Evolutionary conservation across 768 basidiomycete genomes (phyloP).

Genomic region (Leccinum sublutescens): DNA sequence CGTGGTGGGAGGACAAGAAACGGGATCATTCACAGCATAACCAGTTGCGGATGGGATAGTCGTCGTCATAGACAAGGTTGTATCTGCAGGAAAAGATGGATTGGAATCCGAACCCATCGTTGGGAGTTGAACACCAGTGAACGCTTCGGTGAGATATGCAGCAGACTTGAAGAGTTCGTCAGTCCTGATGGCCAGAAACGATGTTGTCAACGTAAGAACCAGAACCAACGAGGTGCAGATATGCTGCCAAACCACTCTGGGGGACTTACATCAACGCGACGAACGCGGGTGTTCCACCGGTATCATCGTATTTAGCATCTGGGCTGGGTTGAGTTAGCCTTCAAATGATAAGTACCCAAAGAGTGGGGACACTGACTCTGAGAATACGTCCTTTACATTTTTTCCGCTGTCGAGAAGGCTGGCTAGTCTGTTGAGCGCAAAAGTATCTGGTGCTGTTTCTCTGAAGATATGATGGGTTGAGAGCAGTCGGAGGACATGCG

Average conservation of each 20-base stretch:
- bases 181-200: slow-evolving; percentile 40
- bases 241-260: not conserved
- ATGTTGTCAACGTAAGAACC: slow-evolving; percentile 5
- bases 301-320: slow-evolving; percentile 62
- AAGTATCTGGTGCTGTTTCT: slow-evolving; percentile 51
- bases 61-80: not conserved
- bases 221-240: not conserved
- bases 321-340: slow-evolving; percentile 38
- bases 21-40: not conserved
- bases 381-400: slow-evolving; percentile 44
- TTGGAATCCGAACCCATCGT: not conserved
- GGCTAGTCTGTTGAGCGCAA: no score
- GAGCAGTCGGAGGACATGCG: slow-evolving; percentile 70
- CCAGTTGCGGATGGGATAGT: not conserved
- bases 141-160: slow-evolving; percentile 72
- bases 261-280: slow-evolving; percentile 60
- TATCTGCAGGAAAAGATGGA: slow-evolving; percentile 12
- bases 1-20: slow-evolving; percentile 1
- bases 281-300: slow-evolving; percentile 67
- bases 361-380: slow-evolving; percentile 37
- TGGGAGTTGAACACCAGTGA: slow-evolving; percentile 33
- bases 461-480: slow-evolving; percentile 55
- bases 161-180: slow-evolving; percentile 79
- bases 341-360: not conserved
- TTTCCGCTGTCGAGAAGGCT: slow-evolving; percentile 55